Base-by-base conservation (phyloP, 1,139 yeast genomes). In the Eremothecium coryli region DNA sequence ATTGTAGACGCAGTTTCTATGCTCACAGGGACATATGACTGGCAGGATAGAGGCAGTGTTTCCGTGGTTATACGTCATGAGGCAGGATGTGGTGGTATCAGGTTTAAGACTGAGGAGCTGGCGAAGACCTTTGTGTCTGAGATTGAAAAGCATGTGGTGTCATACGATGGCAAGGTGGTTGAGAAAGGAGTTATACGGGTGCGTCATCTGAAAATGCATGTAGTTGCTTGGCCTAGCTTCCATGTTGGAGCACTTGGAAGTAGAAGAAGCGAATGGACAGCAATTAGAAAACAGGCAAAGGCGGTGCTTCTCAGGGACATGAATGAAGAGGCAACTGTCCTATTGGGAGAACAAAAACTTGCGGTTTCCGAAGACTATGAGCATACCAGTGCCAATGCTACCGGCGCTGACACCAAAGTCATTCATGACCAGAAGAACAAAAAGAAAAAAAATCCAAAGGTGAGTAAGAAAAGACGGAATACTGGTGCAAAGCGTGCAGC, bases 71-170 rank as follows among this genome's bases (percentile, higher is more conserved):
- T 54, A 4, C 52, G 52, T 37, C 54, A 50, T 31, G 49, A 44
- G 29, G 52, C 56, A 2, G 40, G 35, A n/a, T 46, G 52, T 29
- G 58, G 54, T 18, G 54, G 51, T 2, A 31, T 52, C 5, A 37
- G 51, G 13, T 44, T 52, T 26, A 40, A 40, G 27, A 34, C 29
- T 15, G 40, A 33, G 12, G 42, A 38, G 3, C 32, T 46, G 10
- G 45, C 46, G n/a, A 23, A 23, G 10, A 39, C 36, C 25, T 48
- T 51, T 29, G 31, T 39, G 2, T 26, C 33, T 4, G 11, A 27
- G 10, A 11, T 26, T 8, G 28, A 26, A 2, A 22, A 13, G 12
- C 11, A 28, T n/a, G 18, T 14, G 20, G 10, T 22, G 12, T 18
- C 36, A 14, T 22, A 23, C 4, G 16, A 31, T 10, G 36, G 31